These are phyloP conservation scores for Rhytidhysteron rufulum DNA, from an alignment of 2,329 filamentous ascomycete genomes.

Conservation along the genomic window DNA sequence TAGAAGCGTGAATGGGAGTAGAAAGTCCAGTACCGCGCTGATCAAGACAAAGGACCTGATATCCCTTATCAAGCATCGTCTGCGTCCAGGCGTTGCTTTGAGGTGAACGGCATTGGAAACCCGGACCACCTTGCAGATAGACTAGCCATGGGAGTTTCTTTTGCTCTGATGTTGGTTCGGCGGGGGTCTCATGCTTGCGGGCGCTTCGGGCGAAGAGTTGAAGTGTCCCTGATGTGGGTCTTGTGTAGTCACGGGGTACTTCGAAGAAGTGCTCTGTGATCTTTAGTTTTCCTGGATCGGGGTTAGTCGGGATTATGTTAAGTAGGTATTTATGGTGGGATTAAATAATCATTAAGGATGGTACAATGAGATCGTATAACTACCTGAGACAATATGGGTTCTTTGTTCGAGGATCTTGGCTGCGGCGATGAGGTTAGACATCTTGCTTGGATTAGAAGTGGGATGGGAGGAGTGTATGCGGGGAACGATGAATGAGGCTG, in stretches of 20 bases:
- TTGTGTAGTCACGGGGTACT: conserved; percentile 74
- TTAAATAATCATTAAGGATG: too few species aligned
- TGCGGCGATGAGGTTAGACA: too few species aligned
- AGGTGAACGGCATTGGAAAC: conserved; percentile 70
- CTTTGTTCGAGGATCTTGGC: conserved; percentile 46
- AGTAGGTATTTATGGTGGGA: too few species aligned
- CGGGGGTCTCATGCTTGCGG: conserved; percentile 60
- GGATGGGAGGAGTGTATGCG: not conserved
- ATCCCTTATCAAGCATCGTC: conserved; percentile 70
- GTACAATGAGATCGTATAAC: too few species aligned
- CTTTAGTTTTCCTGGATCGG: conserved; percentile 60
- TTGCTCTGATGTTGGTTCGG: conserved; percentile 45
- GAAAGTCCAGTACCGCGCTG: conserved; percentile 87
- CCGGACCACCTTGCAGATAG: conserved; percentile 84
- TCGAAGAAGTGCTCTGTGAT: conserved; percentile 83
- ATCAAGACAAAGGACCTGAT: conserved; percentile 81
- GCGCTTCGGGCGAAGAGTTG: conserved; percentile 76
- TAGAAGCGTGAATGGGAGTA: conserved; percentile 71
- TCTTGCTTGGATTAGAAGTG: too few species aligned
- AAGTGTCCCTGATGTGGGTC: conserved; percentile 58
- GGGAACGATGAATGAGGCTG: not conserved
- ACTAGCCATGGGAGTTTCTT: conserved; percentile 57
- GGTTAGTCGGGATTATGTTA: too few species aligned
- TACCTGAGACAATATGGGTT: conserved; percentile 44
- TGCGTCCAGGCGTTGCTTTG: conserved; percentile 70